Evolutionary conservation across 345 rosid species (phyloP).

Genomic region (Iberis pinnata): DNA sequence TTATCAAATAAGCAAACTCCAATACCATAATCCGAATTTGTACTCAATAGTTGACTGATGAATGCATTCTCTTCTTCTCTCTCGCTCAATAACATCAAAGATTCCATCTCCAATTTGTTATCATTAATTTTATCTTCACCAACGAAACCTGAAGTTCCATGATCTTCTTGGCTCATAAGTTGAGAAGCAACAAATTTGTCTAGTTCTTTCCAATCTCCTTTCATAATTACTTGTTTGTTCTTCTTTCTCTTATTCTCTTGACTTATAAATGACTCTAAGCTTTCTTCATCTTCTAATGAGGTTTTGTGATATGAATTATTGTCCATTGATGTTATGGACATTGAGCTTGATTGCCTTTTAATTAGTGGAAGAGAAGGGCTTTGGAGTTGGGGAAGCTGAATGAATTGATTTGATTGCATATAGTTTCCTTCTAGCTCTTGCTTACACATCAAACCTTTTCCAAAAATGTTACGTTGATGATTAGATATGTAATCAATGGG

Average conservation of each 20-base stretch:
- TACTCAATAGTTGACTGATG: slow-evolving; percentile 37
- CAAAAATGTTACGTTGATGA: slow-evolving; percentile 37
- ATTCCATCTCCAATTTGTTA: slow-evolving; percentile 6
- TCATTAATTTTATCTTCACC: not conserved
- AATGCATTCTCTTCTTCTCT: slow-evolving; percentile 39
- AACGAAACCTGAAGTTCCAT: slow-evolving; percentile 32
- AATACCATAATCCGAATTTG: slow-evolving; percentile 41
- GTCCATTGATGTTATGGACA: slow-evolving; percentile 21
- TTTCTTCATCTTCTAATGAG: slow-evolving; percentile 19
- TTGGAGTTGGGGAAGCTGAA: slow-evolving; percentile 80
- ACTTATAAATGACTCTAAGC: slow-evolving; percentile 7
- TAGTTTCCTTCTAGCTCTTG: slow-evolving; percentile 55
- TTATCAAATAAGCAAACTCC: slow-evolving; percentile 57
- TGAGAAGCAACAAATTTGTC: slow-evolving; percentile 95
- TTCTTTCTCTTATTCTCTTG: slow-evolving; percentile 23
- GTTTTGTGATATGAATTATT: slow-evolving; percentile 9
- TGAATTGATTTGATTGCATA: slow-evolving; percentile 40
- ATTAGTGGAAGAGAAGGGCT: slow-evolving; percentile 64
- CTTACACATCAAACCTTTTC: slow-evolving; percentile 52
- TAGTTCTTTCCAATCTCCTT: slow-evolving; percentile 74
- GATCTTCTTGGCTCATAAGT: slow-evolving; percentile 54
- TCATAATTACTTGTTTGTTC: slow-evolving; percentile 31
- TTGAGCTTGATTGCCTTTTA: slow-evolving; percentile 46
- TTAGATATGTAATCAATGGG: slow-evolving; percentile 47
- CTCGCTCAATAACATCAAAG: slow-evolving; percentile 39